phyloP scores from a whole-genome alignment of 768 basidiomycete species.

The Cyathus striatus region DNA sequence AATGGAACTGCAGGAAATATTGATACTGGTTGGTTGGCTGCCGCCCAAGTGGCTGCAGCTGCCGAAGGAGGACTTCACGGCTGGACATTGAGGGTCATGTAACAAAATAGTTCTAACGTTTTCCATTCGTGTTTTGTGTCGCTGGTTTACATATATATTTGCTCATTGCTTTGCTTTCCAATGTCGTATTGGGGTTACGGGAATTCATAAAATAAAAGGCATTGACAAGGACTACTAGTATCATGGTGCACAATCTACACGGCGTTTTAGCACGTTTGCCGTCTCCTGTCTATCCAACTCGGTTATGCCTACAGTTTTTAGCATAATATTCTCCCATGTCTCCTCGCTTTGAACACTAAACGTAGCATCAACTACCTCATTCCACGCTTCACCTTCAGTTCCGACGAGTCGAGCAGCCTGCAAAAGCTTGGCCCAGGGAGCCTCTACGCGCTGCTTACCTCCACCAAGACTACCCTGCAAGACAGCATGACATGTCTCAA shows the following conservation, averaged over 20 bases:
- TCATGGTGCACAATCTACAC: constrained; percentile 21
- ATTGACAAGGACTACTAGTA: not conserved
- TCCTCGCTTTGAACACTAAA: constrained; percentile 41
- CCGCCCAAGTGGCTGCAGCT: constrained; percentile 63
- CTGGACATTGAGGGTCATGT: constrained; percentile 81
- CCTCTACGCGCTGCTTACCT: constrained; percentile 51
- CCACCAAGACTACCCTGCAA: constrained; percentile 42
- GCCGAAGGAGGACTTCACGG: constrained; percentile 65
- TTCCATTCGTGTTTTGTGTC: constrained; percentile 14
- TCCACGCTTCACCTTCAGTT: constrained; percentile 51
- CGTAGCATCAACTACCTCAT: constrained; percentile 37
- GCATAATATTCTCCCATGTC: constrained; percentile 52
- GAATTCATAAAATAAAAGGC: too few species aligned
- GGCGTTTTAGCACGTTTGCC: constrained; percentile 44
- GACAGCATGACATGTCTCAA: constrained; percentile 67
- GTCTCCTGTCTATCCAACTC: constrained; percentile 65
- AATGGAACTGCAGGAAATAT: constrained; percentile 40
- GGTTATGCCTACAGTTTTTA: constrained; percentile 50
- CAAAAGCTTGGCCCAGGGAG: constrained; percentile 71
- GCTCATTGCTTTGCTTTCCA: constrained; percentile 34
- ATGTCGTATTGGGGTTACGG: too few species aligned
- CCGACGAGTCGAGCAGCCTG: constrained; percentile 68
- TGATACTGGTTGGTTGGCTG: constrained; percentile 69
- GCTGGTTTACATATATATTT: constrained; percentile 1
- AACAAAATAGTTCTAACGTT: constrained; percentile 19